Evolutionary conservation across 768 basidiomycete species (phyloP).

Genomic region (Macrolepiota fuliginosa): DNA sequence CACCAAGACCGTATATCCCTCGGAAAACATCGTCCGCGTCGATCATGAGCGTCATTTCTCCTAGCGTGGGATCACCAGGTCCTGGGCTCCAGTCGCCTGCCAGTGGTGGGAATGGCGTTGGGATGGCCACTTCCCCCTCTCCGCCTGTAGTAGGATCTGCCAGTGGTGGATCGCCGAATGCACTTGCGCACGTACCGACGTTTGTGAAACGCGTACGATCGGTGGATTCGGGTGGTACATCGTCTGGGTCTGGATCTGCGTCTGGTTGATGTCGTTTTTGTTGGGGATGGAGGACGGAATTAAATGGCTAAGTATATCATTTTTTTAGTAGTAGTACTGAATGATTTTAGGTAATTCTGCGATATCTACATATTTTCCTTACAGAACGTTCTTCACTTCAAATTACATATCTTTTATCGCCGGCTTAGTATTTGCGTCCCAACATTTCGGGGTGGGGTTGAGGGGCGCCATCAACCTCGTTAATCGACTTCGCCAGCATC

Average conservation of each 20-base stretch:
- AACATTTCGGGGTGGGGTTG: too few relatives aligned
- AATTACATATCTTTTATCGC: too few relatives aligned
- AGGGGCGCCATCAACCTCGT: too few relatives aligned
- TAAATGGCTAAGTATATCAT: neutral
- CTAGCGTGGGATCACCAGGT: constrained; percentile 15
- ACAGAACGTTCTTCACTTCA: too few relatives aligned
- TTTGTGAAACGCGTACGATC: constrained; percentile 5
- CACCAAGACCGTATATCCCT: constrained; percentile 59
- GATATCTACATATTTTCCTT: neutral
- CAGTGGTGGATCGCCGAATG: constrained; percentile 6
- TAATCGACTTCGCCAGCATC: too few relatives aligned
- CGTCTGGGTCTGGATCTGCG: neutral
- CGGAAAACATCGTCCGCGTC: constrained; percentile 52
- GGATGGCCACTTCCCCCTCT: too few relatives aligned
- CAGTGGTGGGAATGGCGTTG: neutral
- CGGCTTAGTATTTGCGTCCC: too few relatives aligned
- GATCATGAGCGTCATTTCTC: constrained; percentile 38
- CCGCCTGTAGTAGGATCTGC: neutral
- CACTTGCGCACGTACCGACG: constrained; percentile 10
- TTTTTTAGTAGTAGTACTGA: neutral
- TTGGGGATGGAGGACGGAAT: neutral
- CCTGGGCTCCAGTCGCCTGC: neutral
- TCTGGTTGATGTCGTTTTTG: neutral
- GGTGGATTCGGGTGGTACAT: neutral
- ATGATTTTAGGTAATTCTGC: neutral